Evolutionary conservation across 2,329 filamentous ascomycete species (phyloP).

Genomic region (Leptographium galeiforme): DNA sequence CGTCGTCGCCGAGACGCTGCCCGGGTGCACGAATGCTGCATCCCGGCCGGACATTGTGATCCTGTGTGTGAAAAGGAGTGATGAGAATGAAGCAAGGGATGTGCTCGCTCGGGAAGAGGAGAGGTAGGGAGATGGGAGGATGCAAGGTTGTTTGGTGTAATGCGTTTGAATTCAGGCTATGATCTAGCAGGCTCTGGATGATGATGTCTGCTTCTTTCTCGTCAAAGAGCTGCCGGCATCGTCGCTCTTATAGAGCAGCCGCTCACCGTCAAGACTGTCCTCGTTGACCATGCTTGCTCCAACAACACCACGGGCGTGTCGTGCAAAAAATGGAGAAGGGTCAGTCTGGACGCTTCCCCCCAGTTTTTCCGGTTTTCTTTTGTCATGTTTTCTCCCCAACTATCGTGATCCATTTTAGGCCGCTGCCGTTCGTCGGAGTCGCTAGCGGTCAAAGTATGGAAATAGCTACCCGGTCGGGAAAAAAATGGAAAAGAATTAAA

Average conservation of each 20-base stretch:
- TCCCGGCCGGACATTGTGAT: not conserved
- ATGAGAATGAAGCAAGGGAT: not conserved
- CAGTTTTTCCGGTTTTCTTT: not conserved
- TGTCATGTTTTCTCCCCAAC: not conserved
- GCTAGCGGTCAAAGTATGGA: not conserved
- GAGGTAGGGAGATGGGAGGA: not conserved
- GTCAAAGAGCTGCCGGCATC: too few relatives aligned
- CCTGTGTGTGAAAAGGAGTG: not conserved
- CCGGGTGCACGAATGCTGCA: not conserved
- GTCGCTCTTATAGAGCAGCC: not conserved
- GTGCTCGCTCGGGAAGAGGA: not conserved
- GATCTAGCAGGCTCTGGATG: too few relatives aligned
- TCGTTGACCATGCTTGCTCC: not conserved
- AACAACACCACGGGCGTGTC: slow-evolving; percentile 1
- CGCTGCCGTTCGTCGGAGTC: not conserved
- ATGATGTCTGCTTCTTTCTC: too few relatives aligned
- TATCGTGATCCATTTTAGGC: not conserved
- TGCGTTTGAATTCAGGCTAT: too few relatives aligned
- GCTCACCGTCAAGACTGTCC: not conserved
- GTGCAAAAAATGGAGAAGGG: not conserved
- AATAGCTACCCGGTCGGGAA: not conserved
- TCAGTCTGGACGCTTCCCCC: not conserved
- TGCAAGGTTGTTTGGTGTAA: too few relatives aligned
- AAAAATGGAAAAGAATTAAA: not conserved
- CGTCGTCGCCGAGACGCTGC: slow-evolving; percentile 1